phyloP scores from a whole-genome alignment of 441 rosid genomes.

The Cnidoscolus chayamansa region DNA sequence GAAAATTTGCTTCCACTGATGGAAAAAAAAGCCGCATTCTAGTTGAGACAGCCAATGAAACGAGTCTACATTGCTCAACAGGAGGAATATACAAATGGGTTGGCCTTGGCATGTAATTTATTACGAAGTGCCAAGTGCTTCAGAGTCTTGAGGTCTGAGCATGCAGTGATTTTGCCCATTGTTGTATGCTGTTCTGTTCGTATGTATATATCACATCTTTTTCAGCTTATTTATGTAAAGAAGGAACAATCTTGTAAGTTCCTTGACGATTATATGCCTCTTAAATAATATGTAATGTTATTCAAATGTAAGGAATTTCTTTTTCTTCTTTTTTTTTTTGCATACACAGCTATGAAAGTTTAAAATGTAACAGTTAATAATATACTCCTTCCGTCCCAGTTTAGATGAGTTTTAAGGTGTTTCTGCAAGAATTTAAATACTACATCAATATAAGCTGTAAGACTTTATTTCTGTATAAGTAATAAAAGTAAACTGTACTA shows the following conservation, averaged over 20 bases:
- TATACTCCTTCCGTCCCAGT: no score
- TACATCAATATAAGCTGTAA: no score
- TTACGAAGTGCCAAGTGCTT: background rate
- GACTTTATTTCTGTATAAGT: no score
- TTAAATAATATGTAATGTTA: background rate
- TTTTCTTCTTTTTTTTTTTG: background rate
- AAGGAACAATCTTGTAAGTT: constrained; percentile 7
- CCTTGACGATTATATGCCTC: background rate
- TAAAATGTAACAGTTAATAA: no score
- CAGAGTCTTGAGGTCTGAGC: no score
- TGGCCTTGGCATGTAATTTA: constrained; percentile 6
- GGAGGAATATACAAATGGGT: background rate
- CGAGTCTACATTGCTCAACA: background rate
- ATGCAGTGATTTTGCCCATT: background rate
- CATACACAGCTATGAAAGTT: no score
- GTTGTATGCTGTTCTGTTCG: constrained; percentile 12
- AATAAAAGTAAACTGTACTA: no score
- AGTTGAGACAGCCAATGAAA: background rate
- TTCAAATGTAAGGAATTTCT: background rate
- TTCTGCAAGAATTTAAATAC: no score
- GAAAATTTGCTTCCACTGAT: constrained; percentile 3
- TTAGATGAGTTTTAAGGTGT: no score
- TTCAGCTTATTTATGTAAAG: constrained; percentile 8
- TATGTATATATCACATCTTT: constrained; percentile 2
- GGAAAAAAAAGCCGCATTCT: background rate